phyloP scores from a whole-genome alignment of 371 early-diverging fungal genomes.

The Parasitella parasitica region DNA sequence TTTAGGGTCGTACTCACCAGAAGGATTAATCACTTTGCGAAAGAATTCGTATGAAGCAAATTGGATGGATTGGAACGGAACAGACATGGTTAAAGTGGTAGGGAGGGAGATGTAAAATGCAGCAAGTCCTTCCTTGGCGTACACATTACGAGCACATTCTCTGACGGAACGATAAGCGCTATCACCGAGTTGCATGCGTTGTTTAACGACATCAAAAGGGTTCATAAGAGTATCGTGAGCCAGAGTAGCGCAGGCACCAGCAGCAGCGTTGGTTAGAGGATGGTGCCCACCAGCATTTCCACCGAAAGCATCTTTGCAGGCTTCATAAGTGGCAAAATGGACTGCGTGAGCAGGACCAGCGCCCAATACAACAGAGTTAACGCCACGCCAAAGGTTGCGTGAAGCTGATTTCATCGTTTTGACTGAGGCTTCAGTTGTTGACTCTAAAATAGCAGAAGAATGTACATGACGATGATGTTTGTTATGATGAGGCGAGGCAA shows the following conservation, averaged over 20 bases:
- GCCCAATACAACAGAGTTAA: conserved; percentile 87
- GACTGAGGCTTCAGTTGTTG: background rate
- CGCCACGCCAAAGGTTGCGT: conserved; percentile 87
- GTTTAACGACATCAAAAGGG: conserved; percentile 93
- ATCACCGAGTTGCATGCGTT: conserved; percentile 87
- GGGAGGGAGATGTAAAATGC: conserved; percentile 94
- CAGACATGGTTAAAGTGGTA: conserved; percentile 85
- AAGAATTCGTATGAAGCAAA: conserved; percentile 89
- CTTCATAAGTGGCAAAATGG: conserved; percentile 94
- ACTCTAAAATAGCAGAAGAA: conserved; percentile 10
- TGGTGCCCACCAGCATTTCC: conserved; percentile 55
- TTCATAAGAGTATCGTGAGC: conserved; percentile 86
- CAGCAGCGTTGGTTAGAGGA: conserved; percentile 65
- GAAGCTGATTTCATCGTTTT: conserved; percentile 3
- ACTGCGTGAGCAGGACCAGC: conserved; percentile 97
- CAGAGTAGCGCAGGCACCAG: conserved; percentile 87
- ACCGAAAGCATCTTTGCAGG: conserved; percentile 75
- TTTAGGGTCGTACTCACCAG: conserved; percentile 73
- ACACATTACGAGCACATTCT: conserved; percentile 66
- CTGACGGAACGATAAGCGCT: conserved; percentile 59
- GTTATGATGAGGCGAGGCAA: conserved; percentile 7
- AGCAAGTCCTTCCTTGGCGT: conserved; percentile 71
- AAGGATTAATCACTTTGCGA: conserved; percentile 77
- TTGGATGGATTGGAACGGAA: conserved; percentile 91
- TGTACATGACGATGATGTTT: conserved; percentile 14